phyloP scores from a whole-genome alignment of 2,329 filamentous ascomycete genomes.

The Coleophoma eucalyptorum region DNA sequence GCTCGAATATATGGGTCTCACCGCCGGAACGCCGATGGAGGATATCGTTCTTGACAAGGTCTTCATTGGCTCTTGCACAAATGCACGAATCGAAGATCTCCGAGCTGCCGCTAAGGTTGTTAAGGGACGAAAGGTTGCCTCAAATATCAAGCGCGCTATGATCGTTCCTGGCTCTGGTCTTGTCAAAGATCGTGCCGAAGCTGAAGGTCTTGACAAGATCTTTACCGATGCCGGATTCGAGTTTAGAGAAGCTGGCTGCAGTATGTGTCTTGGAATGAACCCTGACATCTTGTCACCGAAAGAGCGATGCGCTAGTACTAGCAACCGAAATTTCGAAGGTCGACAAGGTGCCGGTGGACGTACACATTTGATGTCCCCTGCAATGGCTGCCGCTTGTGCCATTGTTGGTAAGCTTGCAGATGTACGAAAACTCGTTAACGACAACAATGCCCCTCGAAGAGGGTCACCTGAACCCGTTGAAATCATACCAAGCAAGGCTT shows the following conservation, averaged over 20 bases:
- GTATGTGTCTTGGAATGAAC: constrained; percentile 99
- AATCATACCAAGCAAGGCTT: constrained; percentile 33
- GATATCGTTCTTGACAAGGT: constrained; percentile 93
- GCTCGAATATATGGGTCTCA: constrained; percentile 95
- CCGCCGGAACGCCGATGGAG: constrained; percentile 81
- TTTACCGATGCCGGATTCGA: constrained; percentile 92
- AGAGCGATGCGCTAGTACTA: constrained; percentile 92
- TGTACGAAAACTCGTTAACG: constrained; percentile 72
- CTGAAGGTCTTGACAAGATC: constrained; percentile 88
- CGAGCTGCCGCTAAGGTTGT: constrained; percentile 83
- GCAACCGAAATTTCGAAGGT: constrained; percentile 96
- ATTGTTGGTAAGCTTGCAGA: constrained; percentile 90
- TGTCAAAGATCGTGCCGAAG: constrained; percentile 87
- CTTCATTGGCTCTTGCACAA: constrained; percentile 97
- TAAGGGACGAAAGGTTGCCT: constrained; percentile 79
- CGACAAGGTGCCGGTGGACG: constrained; percentile 88
- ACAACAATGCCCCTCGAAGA: constrained; percentile 36
- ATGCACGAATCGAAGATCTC: constrained; percentile 93
- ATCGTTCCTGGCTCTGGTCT: constrained; percentile 94
- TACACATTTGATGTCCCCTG: constrained; percentile 94
- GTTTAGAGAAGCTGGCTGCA: constrained; percentile 97
- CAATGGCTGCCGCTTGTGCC: constrained; percentile 90
- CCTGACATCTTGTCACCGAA: constrained; percentile 90
- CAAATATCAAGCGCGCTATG: constrained; percentile 91
- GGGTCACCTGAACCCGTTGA: constrained; percentile 17